phyloP scores from a whole-genome alignment of 257 asterid species.

The Ilex asprella region DNA sequence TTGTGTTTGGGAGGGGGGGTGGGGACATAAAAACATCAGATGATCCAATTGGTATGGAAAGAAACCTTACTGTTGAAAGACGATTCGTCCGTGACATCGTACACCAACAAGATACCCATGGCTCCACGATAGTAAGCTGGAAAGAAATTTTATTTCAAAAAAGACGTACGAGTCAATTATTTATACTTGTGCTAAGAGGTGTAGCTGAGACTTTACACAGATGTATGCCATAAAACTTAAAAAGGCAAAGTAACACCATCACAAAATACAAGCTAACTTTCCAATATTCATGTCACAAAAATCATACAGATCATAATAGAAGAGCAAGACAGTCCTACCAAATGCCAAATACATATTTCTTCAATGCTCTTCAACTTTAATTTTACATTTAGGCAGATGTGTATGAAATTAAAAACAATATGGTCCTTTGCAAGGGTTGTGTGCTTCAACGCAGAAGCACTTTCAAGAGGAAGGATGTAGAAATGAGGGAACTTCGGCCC shows the following conservation, averaged over 20 bases:
- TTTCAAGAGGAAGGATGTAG: not conserved
- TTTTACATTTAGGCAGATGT: no score
- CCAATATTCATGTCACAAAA: not conserved
- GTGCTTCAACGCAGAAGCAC: not conserved
- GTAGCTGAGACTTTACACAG: not conserved
- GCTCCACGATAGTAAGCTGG: slow-evolving; percentile 3
- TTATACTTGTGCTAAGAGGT: not conserved
- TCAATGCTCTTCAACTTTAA: no score
- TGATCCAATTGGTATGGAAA: not conserved
- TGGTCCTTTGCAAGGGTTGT: not conserved
- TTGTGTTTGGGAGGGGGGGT: no score
- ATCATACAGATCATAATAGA: not conserved
- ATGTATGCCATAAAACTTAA: not conserved
- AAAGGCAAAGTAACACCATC: not conserved
- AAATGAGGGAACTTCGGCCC: not conserved
- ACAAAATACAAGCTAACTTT: not conserved
- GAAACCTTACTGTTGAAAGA: slow-evolving; percentile 3
- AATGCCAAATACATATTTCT: no score
- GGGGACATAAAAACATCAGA: not conserved
- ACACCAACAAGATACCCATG: slow-evolving; percentile 1
- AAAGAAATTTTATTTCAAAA: not conserved
- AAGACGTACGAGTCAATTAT: not conserved
- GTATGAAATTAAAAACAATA: no score
- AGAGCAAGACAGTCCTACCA: not conserved
- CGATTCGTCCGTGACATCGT: not conserved